phyloP scores from a whole-genome alignment of 495 filamentous ascomycete genomes.

The Cryomyces minteri region DNA sequence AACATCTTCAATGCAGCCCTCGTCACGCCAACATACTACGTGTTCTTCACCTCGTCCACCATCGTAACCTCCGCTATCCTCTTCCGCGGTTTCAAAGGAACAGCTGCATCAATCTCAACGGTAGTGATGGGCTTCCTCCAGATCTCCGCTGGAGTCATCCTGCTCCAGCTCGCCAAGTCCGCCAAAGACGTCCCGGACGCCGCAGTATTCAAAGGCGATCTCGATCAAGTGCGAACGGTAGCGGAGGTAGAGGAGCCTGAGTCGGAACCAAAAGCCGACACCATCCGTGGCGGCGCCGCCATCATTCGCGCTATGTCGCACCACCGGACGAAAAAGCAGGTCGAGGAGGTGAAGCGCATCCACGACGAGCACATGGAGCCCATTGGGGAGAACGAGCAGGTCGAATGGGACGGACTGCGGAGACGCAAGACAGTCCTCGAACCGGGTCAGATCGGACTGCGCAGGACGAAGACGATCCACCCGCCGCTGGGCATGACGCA shows the following conservation, averaged over 20 bases:
- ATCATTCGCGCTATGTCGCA: constrained; percentile 72
- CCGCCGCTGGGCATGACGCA: constrained; percentile 79
- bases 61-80: constrained; percentile 86
- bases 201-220: constrained; percentile 79
- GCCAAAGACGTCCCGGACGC: constrained; percentile 93
- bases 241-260: constrained; percentile 90
- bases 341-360: constrained; percentile 61
- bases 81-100: constrained; percentile 88
- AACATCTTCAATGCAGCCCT: constrained; percentile 95
- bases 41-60: constrained; percentile 89
- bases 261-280: constrained; percentile 87
- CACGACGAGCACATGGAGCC: constrained; percentile 66
- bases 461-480: constrained; percentile 36
- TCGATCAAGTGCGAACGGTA: constrained; percentile 88
- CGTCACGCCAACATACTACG: constrained; percentile 96
- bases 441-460: constrained; percentile 11
- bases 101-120: constrained; percentile 60
- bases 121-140: constrained; percentile 87
- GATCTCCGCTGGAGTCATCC: constrained; percentile 90
- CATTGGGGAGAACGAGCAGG: constrained; percentile 53
- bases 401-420: constrained; percentile 89
- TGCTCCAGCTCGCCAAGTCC: constrained; percentile 93
- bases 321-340: constrained; percentile 58
- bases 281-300: constrained; percentile 80
- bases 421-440: constrained; percentile 54